phyloP scores from a whole-genome alignment of 1,139 yeast species.

The Arxiozyma slooffiae region DNA sequence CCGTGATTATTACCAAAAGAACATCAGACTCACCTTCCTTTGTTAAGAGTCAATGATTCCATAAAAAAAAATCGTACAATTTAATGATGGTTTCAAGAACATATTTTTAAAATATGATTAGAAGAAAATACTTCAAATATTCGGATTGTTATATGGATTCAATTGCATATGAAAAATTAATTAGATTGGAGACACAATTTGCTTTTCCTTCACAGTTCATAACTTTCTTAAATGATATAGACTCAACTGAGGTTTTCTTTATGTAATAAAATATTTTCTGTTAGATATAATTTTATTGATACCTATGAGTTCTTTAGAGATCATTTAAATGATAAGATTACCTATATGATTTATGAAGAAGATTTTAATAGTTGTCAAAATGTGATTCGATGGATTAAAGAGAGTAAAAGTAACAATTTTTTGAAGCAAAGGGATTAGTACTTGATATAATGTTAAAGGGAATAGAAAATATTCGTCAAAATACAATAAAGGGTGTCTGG shows the following conservation, averaged over 20 bases:
- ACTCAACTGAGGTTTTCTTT: constrained; percentile 10
- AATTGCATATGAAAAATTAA: constrained; percentile 3
- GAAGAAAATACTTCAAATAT: constrained; percentile 2
- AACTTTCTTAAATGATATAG: constrained; percentile 4
- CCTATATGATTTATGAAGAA: constrained; percentile 16
- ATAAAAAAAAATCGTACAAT: constrained; percentile 2
- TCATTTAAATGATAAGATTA: constrained; percentile 11
- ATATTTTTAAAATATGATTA: constrained; percentile 5
- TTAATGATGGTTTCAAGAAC: constrained; percentile 1
- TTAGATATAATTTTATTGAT: constrained; percentile 23
- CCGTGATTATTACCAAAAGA: constrained; percentile 9
- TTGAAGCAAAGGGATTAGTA: constrained; percentile 27
- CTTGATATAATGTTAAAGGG: constrained; percentile 37
- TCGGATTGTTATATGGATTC: neutral
- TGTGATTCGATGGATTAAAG: constrained; percentile 22
- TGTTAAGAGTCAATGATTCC: constrained; percentile 7
- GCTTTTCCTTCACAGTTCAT: constrained; percentile 20
- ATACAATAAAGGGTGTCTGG: constrained; percentile 37
- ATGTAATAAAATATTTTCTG: constrained; percentile 13
- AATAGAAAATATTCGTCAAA: constrained; percentile 34
- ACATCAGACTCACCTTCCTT: constrained; percentile 10
- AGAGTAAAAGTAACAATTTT: constrained; percentile 12
- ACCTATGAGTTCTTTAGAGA: constrained; percentile 13
- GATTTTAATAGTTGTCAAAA: constrained; percentile 21
- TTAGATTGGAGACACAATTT: constrained; percentile 18